Evolutionary conservation across 306 rosid species (phyloP), one percentile per base, ranked within the genome.

Genomic region (Boehmeria nivea): DNA sequence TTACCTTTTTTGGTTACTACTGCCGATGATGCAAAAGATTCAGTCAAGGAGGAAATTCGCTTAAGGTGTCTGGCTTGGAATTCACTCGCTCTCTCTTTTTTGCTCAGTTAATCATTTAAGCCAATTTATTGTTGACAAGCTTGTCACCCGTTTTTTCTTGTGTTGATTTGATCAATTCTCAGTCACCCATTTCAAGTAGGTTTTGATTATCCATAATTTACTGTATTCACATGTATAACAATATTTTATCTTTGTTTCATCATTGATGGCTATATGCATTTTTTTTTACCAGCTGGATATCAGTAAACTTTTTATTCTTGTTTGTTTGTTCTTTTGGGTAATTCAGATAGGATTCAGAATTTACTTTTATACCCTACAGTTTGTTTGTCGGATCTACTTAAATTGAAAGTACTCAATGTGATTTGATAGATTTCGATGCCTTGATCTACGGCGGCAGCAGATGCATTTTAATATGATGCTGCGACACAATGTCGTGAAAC

Each of bases 41-140:
- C 87, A 51, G 76, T 67, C 23, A 91, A 87, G 77, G 98, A 87
- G 72, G 98, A 91, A 73, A 82, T 87, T 57, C 96, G 98, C 5
- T 68, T 91, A 69, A 84, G 98, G 98, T 87, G 66, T 18, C 65
- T 47, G 43, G 57, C 47, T 53, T 20, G 28, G 7, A 49, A 13
- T 2, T 31, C 36, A n/a, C n/a, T n/a, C n/a, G n/a, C 9, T 31
- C 36, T 48, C 13, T 10, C 33, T 48, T 27, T 53, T 20, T 40
- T 15, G 18, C 16, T 40, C 45, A 15, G 45, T n/a, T n/a, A n/a
- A n/a, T n/a, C n/a, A n/a, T n/a, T n/a, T n/a, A n/a, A n/a, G n/a
- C n/a, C n/a, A n/a, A n/a, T n/a, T n/a, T n/a, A n/a, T n/a, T n/a
- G n/a, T n/a, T n/a, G n/a, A n/a, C n/a, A n/a, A n/a, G 20, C 45